Base-by-base conservation (phyloP, 352 stramenopile genomes). In the Globisporangium takayamanum region DNA sequence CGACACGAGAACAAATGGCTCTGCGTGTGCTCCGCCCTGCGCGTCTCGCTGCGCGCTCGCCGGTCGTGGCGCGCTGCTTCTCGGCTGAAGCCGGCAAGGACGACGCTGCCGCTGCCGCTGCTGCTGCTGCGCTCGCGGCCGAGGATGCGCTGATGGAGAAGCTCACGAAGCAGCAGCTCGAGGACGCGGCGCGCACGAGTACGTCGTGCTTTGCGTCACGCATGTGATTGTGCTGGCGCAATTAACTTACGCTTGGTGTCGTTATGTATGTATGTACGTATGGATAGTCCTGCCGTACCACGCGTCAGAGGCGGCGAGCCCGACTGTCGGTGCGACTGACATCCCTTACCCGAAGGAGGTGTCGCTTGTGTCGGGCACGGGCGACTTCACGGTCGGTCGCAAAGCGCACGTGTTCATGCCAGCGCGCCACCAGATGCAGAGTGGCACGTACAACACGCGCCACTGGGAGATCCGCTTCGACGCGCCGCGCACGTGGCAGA, bases 401-500 rank as follows among this genome's bases (percentile, higher is more conserved):
- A 88, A 90, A 69, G 80, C 60, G 50, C 77, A 73, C 55, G 73
- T 94, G 57, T 89, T 80, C 60, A 90, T 83, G 76, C 81, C 84
- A 1, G 64, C 78, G 44, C 81, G 81, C 42, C 84, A 92, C 76
- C 84, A 92, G 69, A 92, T 92, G 84, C 84, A 94, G 68, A 94
- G 82, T 58, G 78, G 80, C 51, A 88, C 68, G 54, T 76, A 89
- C 70, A 81, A 88, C 68, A 92, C 82, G 16, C 83, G 80, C 54
- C 84, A 94, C 72, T 94, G 84, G 84, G 84, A 94, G 68, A 88
- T 94, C 66, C 80, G 81, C 54, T 92, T 92, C 57, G 63, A 89
- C 55, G 48, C 74, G 50, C 67, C 77, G 11, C 79, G 78, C 53
- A 90, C 78, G 63, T 98, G 93, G 93, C 70, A 80, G 25, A 98